Percentiles rank a stretch among this genome's conserved stretches.
These are phyloP conservation scores for Pleurotus platypus DNA, from an alignment of 768 basidiomycete genomes.

Conservation along the genomic window DNA sequence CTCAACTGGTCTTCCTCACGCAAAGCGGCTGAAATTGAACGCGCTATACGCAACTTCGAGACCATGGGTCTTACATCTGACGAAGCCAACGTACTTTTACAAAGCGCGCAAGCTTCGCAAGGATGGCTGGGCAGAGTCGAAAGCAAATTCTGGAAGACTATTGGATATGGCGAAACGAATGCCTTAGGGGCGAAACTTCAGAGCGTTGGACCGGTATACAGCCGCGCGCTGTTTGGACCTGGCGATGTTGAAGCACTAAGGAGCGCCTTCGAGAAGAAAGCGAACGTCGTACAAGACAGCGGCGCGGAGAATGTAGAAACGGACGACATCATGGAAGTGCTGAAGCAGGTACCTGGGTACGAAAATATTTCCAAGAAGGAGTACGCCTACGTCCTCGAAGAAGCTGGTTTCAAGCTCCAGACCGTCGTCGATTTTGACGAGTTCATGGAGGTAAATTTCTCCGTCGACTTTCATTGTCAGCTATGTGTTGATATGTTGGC, in stretches of 20 bases:
- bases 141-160: slow-evolving; percentile 21
- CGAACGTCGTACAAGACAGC: slow-evolving; percentile 11
- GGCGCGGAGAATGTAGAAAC: slow-evolving; percentile 32
- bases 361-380: slow-evolving; percentile 60
- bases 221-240: slow-evolving; percentile 41
- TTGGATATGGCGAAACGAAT: slow-evolving; percentile 39
- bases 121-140: slow-evolving; percentile 17
- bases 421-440: slow-evolving; percentile 73
- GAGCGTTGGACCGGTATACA: slow-evolving; percentile 20
- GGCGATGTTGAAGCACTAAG: slow-evolving; percentile 39
- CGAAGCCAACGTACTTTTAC: slow-evolving; percentile 25
- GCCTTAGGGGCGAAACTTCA: slow-evolving; percentile 8
- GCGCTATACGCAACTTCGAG: slow-evolving; percentile 63
- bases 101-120: slow-evolving; percentile 14
- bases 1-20: slow-evolving; percentile 69
- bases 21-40: slow-evolving; percentile 54
- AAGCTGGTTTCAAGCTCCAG: slow-evolving; percentile 63
- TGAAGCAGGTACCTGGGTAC: slow-evolving; percentile 53
- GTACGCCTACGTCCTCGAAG: slow-evolving; percentile 69
- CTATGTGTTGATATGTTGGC: not conserved
- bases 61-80: slow-evolving; percentile 82
- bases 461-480: not conserved
- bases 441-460: slow-evolving; percentile 73
- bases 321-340: slow-evolving; percentile 34
- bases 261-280: slow-evolving; percentile 32